Evolutionary conservation across 805 yeast species (phyloP), one percentile per base, ranked within the genome.

Genomic region (Candida andamanensis): DNA sequence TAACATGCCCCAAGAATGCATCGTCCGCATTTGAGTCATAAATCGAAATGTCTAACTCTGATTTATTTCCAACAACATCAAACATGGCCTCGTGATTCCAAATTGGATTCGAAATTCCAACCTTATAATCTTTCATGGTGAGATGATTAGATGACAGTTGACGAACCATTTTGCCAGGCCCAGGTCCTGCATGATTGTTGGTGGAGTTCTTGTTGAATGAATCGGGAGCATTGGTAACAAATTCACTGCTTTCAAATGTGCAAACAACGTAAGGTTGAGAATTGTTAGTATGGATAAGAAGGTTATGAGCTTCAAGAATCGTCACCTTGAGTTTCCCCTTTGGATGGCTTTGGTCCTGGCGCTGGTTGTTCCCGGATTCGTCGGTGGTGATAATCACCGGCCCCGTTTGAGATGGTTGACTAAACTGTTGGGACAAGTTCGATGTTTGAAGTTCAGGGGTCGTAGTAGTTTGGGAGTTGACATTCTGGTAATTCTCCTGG

Each of bases 31-130:
- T 76, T 6, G 87, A 79, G 56, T 90, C 98, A 60, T 90, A 92
- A 19, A 92, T 78, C n/a, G 92, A 82, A 32, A 92, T 77, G 49
- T 86, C 95, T 39, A 92, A 67, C 52, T 84, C 94, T 2, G 95
- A 80, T 45, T 72, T 77, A 25, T 81, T 78, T 12, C 90, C 94
- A 24, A 86, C 76, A 27, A 92, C 95, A 56, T 90, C 98, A 52
- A 92, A 90, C 9, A 78, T 76, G 10, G 97, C 90, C 53, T 86
- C 86, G 56, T 89, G 95, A 51, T 85, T 83, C 95, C 97, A 90
- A 19, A 73, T 65, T 11, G 96, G 95, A 52, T 81, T 81, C 11
- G 78, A 28, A 8, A 29, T 52, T 5, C 44, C 41, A 13, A 57
- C 44, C 22, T 50, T 52, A 20, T 41, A 41, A 18, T 41, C 41